These are phyloP conservation scores for Tuctoria greenei DNA, from an alignment of 176 grass and related monocot species.

Conservation along the genomic window DNA sequence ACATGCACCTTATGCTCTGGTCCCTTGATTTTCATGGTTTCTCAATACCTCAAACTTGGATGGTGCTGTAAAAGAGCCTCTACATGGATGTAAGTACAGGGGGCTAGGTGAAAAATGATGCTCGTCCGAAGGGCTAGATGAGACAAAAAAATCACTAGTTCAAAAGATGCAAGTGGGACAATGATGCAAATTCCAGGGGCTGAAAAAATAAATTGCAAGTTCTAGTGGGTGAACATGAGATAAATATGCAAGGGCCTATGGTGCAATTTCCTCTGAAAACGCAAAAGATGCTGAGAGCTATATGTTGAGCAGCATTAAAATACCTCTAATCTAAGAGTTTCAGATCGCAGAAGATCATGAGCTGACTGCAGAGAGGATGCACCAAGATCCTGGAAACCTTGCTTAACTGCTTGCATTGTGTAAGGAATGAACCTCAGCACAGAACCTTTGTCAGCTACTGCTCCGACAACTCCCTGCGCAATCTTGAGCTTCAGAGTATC, in stretches of 20 bases:
- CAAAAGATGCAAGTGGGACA: not conserved
- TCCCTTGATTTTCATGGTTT: too few species aligned
- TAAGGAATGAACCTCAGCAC: constrained; percentile 92
- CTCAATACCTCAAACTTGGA: too few species aligned
- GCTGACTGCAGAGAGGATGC: constrained; percentile 75
- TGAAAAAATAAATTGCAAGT: not conserved
- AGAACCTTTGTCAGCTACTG: constrained; percentile 91
- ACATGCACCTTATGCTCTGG: too few species aligned
- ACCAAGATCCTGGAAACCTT: constrained; percentile 97
- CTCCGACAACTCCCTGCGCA: constrained; percentile 89
- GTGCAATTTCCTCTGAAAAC: constrained; percentile 10
- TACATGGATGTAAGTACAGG: too few species aligned
- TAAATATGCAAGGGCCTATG: not conserved
- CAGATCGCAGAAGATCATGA: constrained; percentile 67
- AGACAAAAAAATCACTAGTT: not conserved
- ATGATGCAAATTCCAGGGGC: not conserved
- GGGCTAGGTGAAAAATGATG: too few species aligned
- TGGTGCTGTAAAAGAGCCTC: too few species aligned
- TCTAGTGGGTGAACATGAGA: not conserved
- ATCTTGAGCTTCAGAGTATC: constrained; percentile 93
- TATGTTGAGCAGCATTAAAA: not conserved
- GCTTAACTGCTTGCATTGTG: constrained; percentile 95
- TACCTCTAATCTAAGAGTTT: constrained; percentile 89
- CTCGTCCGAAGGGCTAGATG: too few species aligned
- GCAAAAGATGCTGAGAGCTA: not conserved